phyloP scores from a whole-genome alignment of 257 asterid species.

The Plectranthus barbatus region DNA sequence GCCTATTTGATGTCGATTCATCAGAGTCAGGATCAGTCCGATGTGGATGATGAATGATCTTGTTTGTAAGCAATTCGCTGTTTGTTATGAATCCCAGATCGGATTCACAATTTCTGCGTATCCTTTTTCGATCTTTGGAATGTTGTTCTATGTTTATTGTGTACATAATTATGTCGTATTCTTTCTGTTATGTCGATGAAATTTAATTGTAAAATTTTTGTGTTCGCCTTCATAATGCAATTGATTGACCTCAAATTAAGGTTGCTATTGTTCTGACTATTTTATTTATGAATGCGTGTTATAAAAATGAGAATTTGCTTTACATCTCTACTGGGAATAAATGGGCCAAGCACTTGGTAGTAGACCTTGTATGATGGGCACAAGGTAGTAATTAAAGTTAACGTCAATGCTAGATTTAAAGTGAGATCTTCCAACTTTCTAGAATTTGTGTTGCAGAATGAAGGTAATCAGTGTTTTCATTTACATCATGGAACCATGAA shows the following conservation, averaged over 20 bases:
- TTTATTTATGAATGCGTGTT: no score
- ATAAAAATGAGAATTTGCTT: no score
- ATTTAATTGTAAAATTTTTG: not conserved
- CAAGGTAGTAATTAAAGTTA: no score
- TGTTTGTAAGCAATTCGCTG: not conserved
- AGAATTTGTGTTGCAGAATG: no score
- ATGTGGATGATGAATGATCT: constrained; percentile 15
- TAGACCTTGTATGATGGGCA: no score
- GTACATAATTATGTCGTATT: not conserved
- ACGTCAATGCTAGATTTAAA: no score
- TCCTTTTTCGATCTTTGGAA: not conserved
- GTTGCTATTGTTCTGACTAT: not conserved
- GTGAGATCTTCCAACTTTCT: no score
- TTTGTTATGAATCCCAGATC: not conserved
- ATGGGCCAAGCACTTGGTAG: no score
- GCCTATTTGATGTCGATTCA: constrained; percentile 7
- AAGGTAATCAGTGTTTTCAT: no score
- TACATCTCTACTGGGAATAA: no score
- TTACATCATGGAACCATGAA: no score
- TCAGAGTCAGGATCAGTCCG: constrained; percentile 3
- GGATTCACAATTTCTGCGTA: not conserved
- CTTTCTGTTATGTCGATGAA: not conserved
- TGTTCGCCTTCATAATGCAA: not conserved
- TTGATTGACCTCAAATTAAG: not conserved
- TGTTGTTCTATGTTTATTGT: not conserved